Evolutionary conservation across 768 basidiomycete species (phyloP).

Genomic region (Mycena floridula): DNA sequence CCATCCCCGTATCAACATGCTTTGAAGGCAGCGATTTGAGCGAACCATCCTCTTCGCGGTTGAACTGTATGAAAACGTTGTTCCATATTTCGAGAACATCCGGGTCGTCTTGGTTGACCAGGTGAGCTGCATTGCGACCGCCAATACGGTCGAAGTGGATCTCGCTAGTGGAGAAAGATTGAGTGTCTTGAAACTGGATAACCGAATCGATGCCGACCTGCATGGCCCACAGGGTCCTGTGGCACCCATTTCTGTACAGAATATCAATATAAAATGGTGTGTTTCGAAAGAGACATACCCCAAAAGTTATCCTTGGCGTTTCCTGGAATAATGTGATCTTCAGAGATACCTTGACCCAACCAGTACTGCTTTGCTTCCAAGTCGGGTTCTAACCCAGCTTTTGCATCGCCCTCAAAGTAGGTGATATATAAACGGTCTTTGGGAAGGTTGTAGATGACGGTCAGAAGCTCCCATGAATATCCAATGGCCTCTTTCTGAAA

Average conservation of each 20-base stretch:
- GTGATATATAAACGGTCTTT: slow-evolving; percentile 93
- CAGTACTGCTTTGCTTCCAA: slow-evolving; percentile 83
- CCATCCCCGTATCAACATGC: slow-evolving; percentile 99
- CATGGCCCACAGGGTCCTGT: slow-evolving; percentile 98
- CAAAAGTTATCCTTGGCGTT: slow-evolving; percentile 99
- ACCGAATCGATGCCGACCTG: slow-evolving; percentile 40
- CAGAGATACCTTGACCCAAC: slow-evolving; percentile 82
- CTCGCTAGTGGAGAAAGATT: slow-evolving; percentile 63
- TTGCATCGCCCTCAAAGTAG: slow-evolving; percentile 94
- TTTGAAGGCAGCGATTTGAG: slow-evolving; percentile 80
- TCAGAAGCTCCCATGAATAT: slow-evolving; percentile 94
- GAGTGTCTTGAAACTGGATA: neutral
- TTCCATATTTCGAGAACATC: slow-evolving; percentile 99
- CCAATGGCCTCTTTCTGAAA: slow-evolving; percentile 83
- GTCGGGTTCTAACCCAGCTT: slow-evolving; percentile 81
- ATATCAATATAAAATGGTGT: slow-evolving; percentile 2
- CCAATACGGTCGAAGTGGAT: slow-evolving; percentile 97
- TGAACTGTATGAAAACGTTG: slow-evolving; percentile 99
- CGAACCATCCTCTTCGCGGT: slow-evolving; percentile 85
- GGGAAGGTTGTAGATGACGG: slow-evolving; percentile 80
- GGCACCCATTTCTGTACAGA: slow-evolving; percentile 84
- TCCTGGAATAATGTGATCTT: slow-evolving; percentile 88
- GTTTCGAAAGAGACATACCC: slow-evolving; percentile 49
- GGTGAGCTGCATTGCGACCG: slow-evolving; percentile 87
- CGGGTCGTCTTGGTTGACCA: slow-evolving; percentile 96